Conservation (phyloP, 331 rosid genomes). For the Telfairia occidentalis region DNA sequence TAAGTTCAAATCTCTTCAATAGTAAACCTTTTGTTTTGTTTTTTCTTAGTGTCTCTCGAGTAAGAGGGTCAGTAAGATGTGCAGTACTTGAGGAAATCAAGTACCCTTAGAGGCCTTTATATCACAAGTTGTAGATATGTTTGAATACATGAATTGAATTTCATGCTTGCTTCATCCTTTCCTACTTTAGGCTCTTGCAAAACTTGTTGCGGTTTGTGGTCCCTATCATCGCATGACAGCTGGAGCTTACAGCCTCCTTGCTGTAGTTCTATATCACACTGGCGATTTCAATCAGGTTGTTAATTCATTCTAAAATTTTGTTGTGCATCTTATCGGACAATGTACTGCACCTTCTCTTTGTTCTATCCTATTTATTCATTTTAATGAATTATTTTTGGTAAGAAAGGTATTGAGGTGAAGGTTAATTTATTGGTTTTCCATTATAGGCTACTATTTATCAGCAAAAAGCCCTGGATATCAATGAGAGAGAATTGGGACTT, state of each 20-base stretch:
- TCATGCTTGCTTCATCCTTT: constrained; percentile 18
- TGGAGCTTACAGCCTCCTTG: constrained; percentile 98
- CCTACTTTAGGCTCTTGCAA: constrained; percentile 77
- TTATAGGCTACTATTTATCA: constrained; percentile 94
- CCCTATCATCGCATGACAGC: constrained; percentile 99
- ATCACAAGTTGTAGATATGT: not conserved
- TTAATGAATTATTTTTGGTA: not conserved
- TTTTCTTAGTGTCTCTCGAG: not conserved
- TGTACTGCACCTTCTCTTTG: not conserved
- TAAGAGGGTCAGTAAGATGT: not conserved
- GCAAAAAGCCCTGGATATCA: constrained; percentile 95
- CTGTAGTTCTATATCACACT: constrained; percentile 95
- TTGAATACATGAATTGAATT: constrained; percentile 8
- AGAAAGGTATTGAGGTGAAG: constrained; percentile 14
- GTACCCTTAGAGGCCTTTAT: not conserved
- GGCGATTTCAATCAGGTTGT: constrained; percentile 97
- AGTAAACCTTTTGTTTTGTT: not conserved
- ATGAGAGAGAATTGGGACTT: constrained; percentile 93
- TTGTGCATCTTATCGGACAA: not conserved
- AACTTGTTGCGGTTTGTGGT: constrained; percentile 95
- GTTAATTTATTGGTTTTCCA: constrained; percentile 15
- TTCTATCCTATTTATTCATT: not conserved
- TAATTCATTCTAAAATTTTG: not conserved
- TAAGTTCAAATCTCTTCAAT: not conserved
- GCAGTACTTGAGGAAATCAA: not conserved